These are phyloP conservation scores for Panaeolus cyanescens DNA, from an alignment of 768 basidiomycete species.

Conservation along the genomic window DNA sequence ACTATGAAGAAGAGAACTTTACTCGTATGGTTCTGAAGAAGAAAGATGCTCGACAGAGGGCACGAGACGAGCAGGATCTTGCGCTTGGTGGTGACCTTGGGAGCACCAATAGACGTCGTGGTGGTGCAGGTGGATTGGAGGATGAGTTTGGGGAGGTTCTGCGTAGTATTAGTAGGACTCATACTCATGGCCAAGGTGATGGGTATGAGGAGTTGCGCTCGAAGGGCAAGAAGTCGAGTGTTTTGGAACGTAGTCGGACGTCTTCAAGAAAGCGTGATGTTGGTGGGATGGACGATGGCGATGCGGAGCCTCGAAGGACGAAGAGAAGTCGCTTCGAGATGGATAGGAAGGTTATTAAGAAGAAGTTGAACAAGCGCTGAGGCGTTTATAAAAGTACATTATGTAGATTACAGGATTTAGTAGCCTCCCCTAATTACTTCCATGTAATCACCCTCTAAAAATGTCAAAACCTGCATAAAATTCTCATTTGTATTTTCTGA, in stretches of 20 bases:
- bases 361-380: conserved; percentile 24
- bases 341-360: conserved; percentile 45
- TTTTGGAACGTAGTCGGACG: conserved; percentile 58
- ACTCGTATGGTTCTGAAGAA: conserved; percentile 90
- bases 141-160: conserved; percentile 87
- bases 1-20: conserved; percentile 96
- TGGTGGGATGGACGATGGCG: conserved; percentile 27
- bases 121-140: conserved; percentile 70
- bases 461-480: too few species aligned
- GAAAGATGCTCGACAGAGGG: conserved; percentile 71
- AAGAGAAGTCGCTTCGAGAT: conserved; percentile 54
- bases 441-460: too few species aligned
- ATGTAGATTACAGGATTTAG: too few species aligned
- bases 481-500: too few species aligned
- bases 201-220: conserved; percentile 83
- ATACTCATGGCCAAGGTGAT: conserved; percentile 48
- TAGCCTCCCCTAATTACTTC: too few species aligned
- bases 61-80: conserved; percentile 83
- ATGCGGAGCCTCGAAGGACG: conserved; percentile 25
- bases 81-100: conserved; percentile 75
- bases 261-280: conserved; percentile 27
- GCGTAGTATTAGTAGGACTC: conserved; percentile 54
- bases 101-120: conserved; percentile 47
- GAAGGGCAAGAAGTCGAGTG: conserved; percentile 62
- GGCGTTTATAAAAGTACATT: neutral